These are phyloP conservation scores for Calcarisporium arbuscula DNA, from an alignment of 2,329 filamentous ascomycete species.

Conservation along the genomic window DNA sequence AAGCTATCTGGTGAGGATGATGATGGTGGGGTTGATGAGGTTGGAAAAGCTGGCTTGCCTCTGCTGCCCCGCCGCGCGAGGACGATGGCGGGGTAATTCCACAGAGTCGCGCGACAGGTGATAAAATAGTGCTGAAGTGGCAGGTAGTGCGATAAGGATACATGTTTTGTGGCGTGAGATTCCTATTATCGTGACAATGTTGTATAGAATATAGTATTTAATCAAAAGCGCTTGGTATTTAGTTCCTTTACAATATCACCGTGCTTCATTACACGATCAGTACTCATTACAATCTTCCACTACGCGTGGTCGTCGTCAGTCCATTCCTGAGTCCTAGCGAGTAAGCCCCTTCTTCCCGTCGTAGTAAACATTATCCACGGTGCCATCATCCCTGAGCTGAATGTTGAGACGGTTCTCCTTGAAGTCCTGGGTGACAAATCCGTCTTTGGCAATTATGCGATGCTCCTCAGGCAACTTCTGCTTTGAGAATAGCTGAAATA, in stretches of 20 bases:
- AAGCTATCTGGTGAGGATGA: conserved; percentile 7
- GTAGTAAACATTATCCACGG: conserved; percentile 45
- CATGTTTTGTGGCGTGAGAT: too few species aligned
- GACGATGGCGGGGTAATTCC: background rate
- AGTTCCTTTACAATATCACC: background rate
- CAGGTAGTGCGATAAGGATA: too few species aligned
- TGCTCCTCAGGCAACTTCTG: conserved; percentile 50
- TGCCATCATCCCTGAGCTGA: conserved; percentile 53
- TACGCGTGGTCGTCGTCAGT: background rate
- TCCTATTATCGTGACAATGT: too few species aligned
- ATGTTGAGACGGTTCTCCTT: conserved; percentile 50
- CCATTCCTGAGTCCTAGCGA: background rate
- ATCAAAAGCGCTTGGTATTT: too few species aligned
- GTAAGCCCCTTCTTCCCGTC: background rate
- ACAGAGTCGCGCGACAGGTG: too few species aligned
- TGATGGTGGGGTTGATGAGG: conserved; percentile 5
- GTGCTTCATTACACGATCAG: background rate
- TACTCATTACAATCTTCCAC: background rate
- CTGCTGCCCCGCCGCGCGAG: conserved; percentile 8
- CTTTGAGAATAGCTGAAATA: conserved; percentile 50
- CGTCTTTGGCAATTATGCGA: conserved; percentile 50
- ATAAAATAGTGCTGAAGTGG: too few species aligned
- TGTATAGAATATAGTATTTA: too few species aligned
- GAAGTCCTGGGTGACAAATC: conserved; percentile 54
- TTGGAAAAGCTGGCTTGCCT: conserved; percentile 1